These are phyloP conservation scores for Emmonsiellopsis sp. DNA, from an alignment of 2,329 filamentous ascomycete species.

Conservation along the genomic window DNA sequence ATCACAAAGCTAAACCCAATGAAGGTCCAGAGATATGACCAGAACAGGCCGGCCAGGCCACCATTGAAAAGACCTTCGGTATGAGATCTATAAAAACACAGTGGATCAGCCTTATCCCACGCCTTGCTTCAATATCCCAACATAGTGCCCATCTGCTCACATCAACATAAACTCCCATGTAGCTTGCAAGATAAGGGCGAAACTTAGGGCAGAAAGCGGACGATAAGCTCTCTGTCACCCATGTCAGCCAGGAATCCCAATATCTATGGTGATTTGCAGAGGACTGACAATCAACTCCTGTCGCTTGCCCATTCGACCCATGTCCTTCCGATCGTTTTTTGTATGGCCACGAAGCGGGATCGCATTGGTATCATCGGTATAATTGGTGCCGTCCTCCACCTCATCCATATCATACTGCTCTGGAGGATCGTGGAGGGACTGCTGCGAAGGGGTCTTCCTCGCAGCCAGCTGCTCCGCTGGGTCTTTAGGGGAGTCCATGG, in stretches of 20 bases:
- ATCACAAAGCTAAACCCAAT: constrained; percentile 60
- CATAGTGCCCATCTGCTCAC: constrained; percentile 10
- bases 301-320: constrained; percentile 24
- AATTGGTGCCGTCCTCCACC: constrained; percentile 1
- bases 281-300: constrained; percentile 23
- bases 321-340: constrained; percentile 20
- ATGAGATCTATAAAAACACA: constrained; percentile 13
- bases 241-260: background rate
- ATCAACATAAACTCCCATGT: constrained; percentile 28
- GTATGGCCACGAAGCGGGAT: constrained; percentile 8
- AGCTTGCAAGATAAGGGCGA: constrained; percentile 25
- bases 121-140: background rate
- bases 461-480: background rate
- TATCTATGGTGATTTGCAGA: background rate
- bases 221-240: constrained; percentile 21
- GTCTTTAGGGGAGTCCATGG: background rate
- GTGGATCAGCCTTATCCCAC: background rate
- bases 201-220: constrained; percentile 24
- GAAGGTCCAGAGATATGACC: constrained; percentile 36
- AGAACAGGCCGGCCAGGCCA: constrained; percentile 17
- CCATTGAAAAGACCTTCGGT: constrained; percentile 15
- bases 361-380: background rate
- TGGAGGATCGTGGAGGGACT: background rate
- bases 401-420: constrained; percentile 3
- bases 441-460: background rate